A percentile compares a stretch with the other conserved stretches of the same genome.
Evolutionary conservation across 805 yeast species (phyloP).

Genomic region (Cyberlindnera subsufficiens): DNA sequence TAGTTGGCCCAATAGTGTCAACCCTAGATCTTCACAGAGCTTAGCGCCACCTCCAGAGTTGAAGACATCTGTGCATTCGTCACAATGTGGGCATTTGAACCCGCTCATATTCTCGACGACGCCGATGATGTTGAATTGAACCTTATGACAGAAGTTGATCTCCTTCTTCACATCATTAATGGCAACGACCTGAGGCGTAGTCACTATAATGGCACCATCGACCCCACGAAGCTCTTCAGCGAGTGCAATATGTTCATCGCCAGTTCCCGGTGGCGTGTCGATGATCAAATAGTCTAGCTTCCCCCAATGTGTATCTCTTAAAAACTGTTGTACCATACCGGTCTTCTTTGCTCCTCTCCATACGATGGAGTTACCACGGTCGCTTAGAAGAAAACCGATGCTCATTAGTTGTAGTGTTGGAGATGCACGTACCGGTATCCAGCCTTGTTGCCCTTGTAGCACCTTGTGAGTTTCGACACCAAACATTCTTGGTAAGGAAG

Average conservation of each 20-base stretch:
- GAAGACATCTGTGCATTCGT: slow-evolving; percentile 87
- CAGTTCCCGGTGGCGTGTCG: slow-evolving; percentile 98
- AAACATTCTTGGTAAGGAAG: slow-evolving; percentile 94
- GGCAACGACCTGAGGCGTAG: slow-evolving; percentile 93
- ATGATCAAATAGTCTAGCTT: slow-evolving; percentile 68
- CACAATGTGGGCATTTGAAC: slow-evolving; percentile 88
- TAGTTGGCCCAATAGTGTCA: slow-evolving; percentile 76
- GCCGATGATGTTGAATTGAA: slow-evolving; percentile 74
- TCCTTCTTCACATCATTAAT: slow-evolving; percentile 94
- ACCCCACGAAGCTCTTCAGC: slow-evolving; percentile 79
- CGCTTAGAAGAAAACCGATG: slow-evolving; percentile 76
- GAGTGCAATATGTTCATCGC: slow-evolving; percentile 95
- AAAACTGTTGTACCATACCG: slow-evolving; percentile 93
- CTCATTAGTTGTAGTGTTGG: slow-evolving; percentile 38
- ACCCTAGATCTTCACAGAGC: slow-evolving; percentile 53
- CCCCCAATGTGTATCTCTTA: slow-evolving; percentile 91
- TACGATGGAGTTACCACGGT: slow-evolving; percentile 85
- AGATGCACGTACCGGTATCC: slow-evolving; percentile 74
- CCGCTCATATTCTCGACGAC: slow-evolving; percentile 97
- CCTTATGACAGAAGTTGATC: slow-evolving; percentile 85
- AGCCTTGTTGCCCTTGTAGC: slow-evolving; percentile 74
- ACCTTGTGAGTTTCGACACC: slow-evolving; percentile 79
- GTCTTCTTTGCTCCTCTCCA: slow-evolving; percentile 99
- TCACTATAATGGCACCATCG: slow-evolving; percentile 92
- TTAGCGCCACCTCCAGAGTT: slow-evolving; percentile 87